Percentiles rank a stretch among this genome's conserved stretches.
phyloP scores from a whole-genome alignment of 148 eudicot species.

The Oxyria digyna region DNA sequence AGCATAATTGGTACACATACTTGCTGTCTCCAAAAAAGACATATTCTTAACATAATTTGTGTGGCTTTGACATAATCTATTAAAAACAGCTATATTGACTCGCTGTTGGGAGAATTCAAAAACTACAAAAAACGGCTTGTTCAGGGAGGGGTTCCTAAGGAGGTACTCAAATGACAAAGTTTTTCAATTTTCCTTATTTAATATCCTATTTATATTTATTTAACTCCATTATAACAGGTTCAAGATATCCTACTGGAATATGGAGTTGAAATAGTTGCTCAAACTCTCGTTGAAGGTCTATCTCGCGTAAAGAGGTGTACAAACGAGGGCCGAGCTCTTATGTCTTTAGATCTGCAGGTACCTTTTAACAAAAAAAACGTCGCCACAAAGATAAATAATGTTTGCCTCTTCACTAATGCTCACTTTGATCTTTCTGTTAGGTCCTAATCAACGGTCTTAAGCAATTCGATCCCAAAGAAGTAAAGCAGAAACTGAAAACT shows the following conservation, averaged over 20 bases:
- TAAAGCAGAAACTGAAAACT: slow-evolving; percentile 65
- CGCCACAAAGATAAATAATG: too few relatives aligned
- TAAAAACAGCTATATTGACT: slow-evolving; percentile 71
- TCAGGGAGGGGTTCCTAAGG: slow-evolving; percentile 75
- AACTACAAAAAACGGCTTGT: slow-evolving; percentile 84
- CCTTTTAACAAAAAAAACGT: background rate
- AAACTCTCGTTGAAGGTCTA: slow-evolving; percentile 77
- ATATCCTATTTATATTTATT: too few relatives aligned
- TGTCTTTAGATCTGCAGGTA: slow-evolving; percentile 98
- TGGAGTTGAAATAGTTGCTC: slow-evolving; percentile 85
- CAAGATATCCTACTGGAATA: slow-evolving; percentile 71
- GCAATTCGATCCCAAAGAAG: slow-evolving; percentile 62
- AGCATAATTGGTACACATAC: slow-evolving; percentile 72
- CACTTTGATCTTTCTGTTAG: slow-evolving; percentile 20
- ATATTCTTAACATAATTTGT: background rate
- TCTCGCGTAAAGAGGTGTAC: slow-evolving; percentile 88
- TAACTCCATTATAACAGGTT: slow-evolving; percentile 24
- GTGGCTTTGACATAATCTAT: slow-evolving; percentile 9
- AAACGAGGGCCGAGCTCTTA: slow-evolving; percentile 94
- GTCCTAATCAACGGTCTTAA: slow-evolving; percentile 89
- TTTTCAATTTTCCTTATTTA: background rate
- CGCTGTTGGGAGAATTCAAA: slow-evolving; percentile 87
- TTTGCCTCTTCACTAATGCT: background rate
- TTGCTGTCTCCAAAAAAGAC: background rate
- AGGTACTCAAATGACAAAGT: slow-evolving; percentile 30